Conservation (phyloP, 164 flowering plant species). For the Magnolia kwangsiensis region DNA sequence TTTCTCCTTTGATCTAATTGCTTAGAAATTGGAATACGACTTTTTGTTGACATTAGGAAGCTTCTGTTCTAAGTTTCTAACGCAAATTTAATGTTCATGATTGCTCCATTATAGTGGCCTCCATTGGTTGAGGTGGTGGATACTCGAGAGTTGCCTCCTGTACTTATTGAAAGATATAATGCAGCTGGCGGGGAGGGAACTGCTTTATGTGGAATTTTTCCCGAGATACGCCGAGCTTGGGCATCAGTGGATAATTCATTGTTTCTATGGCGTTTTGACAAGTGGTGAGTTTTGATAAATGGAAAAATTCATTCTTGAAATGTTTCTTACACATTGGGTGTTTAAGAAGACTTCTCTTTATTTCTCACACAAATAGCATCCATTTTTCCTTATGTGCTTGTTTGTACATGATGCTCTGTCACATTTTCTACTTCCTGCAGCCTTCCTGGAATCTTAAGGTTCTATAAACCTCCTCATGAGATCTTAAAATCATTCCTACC, state of each 20-base stretch:
- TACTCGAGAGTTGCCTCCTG: slow-evolving; percentile 83
- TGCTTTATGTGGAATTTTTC: slow-evolving; percentile 95
- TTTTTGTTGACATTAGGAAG: too few species aligned
- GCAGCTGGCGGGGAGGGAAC: slow-evolving; percentile 97
- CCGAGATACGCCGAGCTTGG: slow-evolving; percentile 98
- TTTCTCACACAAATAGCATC: background rate
- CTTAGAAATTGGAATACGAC: too few species aligned
- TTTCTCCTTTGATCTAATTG: too few species aligned
- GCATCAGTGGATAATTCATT: slow-evolving; percentile 93
- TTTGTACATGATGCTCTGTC: background rate
- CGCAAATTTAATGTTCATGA: background rate
- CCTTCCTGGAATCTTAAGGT: background rate
- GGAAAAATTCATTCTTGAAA: background rate
- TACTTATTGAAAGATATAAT: slow-evolving; percentile 86
- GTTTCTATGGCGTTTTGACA: slow-evolving; percentile 97
- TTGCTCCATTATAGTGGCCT: slow-evolving; percentile 71
- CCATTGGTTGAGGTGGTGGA: slow-evolving; percentile 86
- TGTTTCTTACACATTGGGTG: background rate
- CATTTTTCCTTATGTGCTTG: background rate
- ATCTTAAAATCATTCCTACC: background rate
- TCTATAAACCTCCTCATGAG: background rate
- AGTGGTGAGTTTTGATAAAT: slow-evolving; percentile 51
- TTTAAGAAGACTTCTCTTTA: background rate
- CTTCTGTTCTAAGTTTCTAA: too few species aligned
- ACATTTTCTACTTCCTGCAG: background rate